phyloP scores from a whole-genome alignment of 1,284 basidiomycete species.

The Rhodotorula mucilaginosa region DNA sequence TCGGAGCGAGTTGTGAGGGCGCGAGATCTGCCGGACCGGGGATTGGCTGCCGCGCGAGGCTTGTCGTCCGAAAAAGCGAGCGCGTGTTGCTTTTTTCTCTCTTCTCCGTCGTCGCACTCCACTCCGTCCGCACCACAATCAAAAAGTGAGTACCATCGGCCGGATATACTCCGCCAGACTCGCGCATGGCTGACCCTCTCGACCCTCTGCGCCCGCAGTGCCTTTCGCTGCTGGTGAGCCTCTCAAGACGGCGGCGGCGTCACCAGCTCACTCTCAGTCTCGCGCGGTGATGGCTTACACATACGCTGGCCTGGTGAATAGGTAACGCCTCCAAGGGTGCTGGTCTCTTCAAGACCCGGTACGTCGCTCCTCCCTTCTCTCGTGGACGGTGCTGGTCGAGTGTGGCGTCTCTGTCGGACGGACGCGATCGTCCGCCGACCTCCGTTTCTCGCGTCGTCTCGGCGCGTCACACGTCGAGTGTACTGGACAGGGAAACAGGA shows the following conservation, averaged over 20 bases:
- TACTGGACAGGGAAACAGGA: too few relatives aligned
- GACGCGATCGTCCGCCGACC: not conserved
- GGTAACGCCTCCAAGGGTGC: constrained; percentile 88
- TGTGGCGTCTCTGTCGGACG: not conserved
- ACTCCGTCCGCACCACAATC: not conserved
- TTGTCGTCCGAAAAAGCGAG: not conserved
- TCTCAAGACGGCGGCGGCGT: not conserved
- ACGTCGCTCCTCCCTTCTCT: not conserved
- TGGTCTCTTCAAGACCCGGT: constrained; percentile 49
- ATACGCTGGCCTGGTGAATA: constrained; percentile 45
- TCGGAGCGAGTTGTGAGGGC: not conserved
- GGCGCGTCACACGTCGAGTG: not conserved
- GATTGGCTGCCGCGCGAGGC: not conserved
- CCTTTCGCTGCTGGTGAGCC: constrained; percentile 53
- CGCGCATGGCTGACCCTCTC: not conserved
- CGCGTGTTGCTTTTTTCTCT: not conserved
- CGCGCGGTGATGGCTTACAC: not conserved
- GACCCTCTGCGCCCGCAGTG: constrained; percentile 48
- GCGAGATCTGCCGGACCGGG: not conserved
- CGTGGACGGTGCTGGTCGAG: not conserved
- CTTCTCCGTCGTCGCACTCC: not conserved
- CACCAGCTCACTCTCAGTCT: not conserved
- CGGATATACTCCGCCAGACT: too few relatives aligned
- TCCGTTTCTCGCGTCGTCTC: not conserved
- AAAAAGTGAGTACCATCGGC: not conserved